Conservation (phyloP, 345 rosid species). For the Turritis glabra region DNA sequence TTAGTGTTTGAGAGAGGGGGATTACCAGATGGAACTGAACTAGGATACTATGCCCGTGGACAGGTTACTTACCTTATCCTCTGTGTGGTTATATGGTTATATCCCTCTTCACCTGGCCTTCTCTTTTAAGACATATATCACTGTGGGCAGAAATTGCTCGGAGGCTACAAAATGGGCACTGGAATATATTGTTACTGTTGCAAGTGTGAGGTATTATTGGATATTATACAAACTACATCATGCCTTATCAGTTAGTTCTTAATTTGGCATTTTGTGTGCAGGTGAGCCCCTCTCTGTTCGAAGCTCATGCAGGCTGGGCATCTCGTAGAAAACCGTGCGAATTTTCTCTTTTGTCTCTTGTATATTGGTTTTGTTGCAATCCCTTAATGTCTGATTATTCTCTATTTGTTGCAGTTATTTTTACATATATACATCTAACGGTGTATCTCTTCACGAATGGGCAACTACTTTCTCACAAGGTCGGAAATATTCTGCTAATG, state of each 20-base stretch:
- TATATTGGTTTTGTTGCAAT: neutral
- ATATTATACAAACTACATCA: slow-evolving; percentile 28
- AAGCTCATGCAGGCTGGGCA: slow-evolving; percentile 99
- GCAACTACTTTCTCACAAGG: slow-evolving; percentile 81
- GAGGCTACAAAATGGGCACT: slow-evolving; percentile 80
- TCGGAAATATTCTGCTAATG: slow-evolving; percentile 69
- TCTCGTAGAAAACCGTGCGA: slow-evolving; percentile 95
- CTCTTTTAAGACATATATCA: slow-evolving; percentile 40
- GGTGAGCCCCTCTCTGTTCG: slow-evolving; percentile 97
- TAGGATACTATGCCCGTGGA: slow-evolving; percentile 90
- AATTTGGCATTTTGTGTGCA: slow-evolving; percentile 43
- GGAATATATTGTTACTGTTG: slow-evolving; percentile 93
- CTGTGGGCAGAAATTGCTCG: slow-evolving; percentile 78
- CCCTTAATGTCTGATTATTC: slow-evolving; percentile 11
- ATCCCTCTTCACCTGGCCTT: slow-evolving; percentile 26
- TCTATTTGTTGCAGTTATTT: slow-evolving; percentile 64
- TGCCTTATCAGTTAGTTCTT: slow-evolving; percentile 11
- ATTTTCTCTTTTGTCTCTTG: slow-evolving; percentile 18
- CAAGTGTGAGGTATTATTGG: slow-evolving; percentile 70
- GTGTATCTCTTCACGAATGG: slow-evolving; percentile 97
- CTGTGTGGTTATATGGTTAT: slow-evolving; percentile 17
- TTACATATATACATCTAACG: slow-evolving; percentile 92
- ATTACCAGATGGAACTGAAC: slow-evolving; percentile 97
- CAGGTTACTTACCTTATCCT: slow-evolving; percentile 55
- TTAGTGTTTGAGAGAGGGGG: slow-evolving; percentile 82